Base-by-base conservation (phyloP, 2,329 filamentous ascomycete species). In the Blastomyces silverae region DNA sequence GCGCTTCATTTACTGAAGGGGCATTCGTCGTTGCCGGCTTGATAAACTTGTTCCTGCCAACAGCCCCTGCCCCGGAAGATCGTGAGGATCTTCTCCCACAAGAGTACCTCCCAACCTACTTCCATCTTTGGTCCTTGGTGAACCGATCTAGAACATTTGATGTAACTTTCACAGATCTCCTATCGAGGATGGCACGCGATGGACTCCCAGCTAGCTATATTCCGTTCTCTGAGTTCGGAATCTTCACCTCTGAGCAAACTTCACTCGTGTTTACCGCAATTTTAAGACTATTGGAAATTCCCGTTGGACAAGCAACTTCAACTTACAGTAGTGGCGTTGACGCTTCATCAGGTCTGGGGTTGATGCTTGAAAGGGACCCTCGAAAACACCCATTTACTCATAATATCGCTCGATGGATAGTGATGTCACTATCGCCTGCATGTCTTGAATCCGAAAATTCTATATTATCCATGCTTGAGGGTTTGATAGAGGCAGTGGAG, bases 101-200 rank as follows among this genome's bases (percentile, higher is more conserved):
- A 69, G 87, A 93, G 73, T 93, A 95, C 72, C 80, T 97, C 46
- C 94, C 94, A 2, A 96, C 93, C 0, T 89, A 96, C 71, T 99
- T 99, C 81, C 94, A 99, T 76, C 79, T 97, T 1, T 99, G 94
- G 94, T 94, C 92, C 1, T 82, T 97, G 53, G 87, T 97, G 69
- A 94, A 91, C 70, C 85, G 95, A 62, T 97, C 93, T 0, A 94
- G 91, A 76, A 84, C 87, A 3, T 89, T 94, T 67, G 94, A 99
- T 76, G 85, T 90, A 65, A 89, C 89, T 67, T 92, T 96, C 72
- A 85, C 97, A 68, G 94, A 99, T 76, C 84, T 96, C 42, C 85
- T 96, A 67, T 97, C 94, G 15, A 85, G 94, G 62, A 81, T 97
- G 72, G 89, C 93, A 1, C 83, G 93, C 68, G 94, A 99, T 75